Percentiles rank a stretch among this genome's conserved stretches.
phyloP scores from a whole-genome alignment of 257 asterid genomes.

The Nicotiana noctiflora region DNA sequence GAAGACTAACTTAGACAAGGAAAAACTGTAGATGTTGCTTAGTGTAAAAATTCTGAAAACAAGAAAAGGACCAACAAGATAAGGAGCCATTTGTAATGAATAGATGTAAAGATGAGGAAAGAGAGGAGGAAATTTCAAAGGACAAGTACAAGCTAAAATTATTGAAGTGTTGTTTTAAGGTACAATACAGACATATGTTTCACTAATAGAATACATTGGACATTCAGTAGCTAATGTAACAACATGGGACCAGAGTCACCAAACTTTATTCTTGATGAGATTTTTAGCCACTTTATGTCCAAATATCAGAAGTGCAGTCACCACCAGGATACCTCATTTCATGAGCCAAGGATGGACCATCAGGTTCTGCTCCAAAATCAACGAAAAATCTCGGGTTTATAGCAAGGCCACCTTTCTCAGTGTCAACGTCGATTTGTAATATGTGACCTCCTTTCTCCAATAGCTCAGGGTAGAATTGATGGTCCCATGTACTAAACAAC shows the following conservation, averaged over 20 bases:
- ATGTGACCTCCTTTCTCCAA: conserved; percentile 78
- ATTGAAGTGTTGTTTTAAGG: not conserved
- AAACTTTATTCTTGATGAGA: not conserved
- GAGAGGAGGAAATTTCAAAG: not conserved
- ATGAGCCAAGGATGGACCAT: conserved; percentile 89
- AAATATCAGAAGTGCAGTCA: conserved; percentile 96
- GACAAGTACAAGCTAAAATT: not conserved
- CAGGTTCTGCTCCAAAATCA: conserved; percentile 83
- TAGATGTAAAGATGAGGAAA: not conserved
- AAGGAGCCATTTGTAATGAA: not conserved
- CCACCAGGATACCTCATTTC: conserved; percentile 99
- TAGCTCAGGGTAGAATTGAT: conserved; percentile 80
- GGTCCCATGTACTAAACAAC: conserved; percentile 88
- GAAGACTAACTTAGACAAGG: too few species aligned
- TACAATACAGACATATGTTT: not conserved
- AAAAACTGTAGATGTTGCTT: too few species aligned
- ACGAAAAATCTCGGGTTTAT: conserved; percentile 63
- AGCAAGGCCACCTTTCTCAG: conserved; percentile 71
- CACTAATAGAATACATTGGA: not conserved
- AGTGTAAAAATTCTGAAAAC: not conserved
- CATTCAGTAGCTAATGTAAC: not conserved
- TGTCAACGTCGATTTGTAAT: conserved; percentile 71
- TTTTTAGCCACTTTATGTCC: conserved; percentile 35
- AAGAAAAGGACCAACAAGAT: not conserved
- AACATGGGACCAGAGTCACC: conserved; percentile 9